Base-by-base conservation (phyloP, 768 basidiomycete species). In the Lepiota venenata region DNA sequence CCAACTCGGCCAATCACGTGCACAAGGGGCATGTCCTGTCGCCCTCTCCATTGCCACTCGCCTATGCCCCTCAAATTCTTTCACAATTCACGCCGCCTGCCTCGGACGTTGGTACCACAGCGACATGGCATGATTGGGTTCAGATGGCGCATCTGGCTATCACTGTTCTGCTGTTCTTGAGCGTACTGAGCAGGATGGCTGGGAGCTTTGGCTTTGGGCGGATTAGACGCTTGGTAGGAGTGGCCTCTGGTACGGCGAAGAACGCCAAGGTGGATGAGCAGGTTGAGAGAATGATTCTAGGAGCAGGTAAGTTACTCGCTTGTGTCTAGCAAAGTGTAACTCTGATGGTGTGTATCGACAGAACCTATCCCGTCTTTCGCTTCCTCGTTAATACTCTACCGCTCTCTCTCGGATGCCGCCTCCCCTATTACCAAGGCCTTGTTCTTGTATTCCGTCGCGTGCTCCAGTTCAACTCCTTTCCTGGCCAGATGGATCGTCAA, bases 101-200 rank as follows among this genome's bases (percentile, higher is more conserved):
- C 48, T 38, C 62, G 21, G 40, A 61, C 43, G 52, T 68, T 53
- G 58, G 68, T 35, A 38, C 64, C 9, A 41, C 62, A 18, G 18
- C 52, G 32, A 69, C 73, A 4, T 78, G 78, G 74, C 72, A 73
- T 41, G 79, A 85, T 47, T 68, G 74, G 41, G 61, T 85, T n/a
- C 87, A 88, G 60, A 62, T 73, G 3, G 77, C 87, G 67, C 89
- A 91, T 60, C 70, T 91, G 1, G 58, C 82, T 20, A 83, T 87
- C 11, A 88, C 87, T 11, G 63, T 82, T 32, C 67, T 85, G 0
- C 79, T 91, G 4, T 75, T 91, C 51, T 64, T 77, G 16, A 80
- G 85, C 55, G 72, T 87, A 27, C 53, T 82, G 3, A 62, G 45
- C 62, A 12, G 69, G 60, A 39, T 74, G 71, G 72, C 29, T 65